Base-by-base conservation (phyloP, 2,329 filamentous ascomycete genomes). In the Hypoxylon sp. region DNA sequence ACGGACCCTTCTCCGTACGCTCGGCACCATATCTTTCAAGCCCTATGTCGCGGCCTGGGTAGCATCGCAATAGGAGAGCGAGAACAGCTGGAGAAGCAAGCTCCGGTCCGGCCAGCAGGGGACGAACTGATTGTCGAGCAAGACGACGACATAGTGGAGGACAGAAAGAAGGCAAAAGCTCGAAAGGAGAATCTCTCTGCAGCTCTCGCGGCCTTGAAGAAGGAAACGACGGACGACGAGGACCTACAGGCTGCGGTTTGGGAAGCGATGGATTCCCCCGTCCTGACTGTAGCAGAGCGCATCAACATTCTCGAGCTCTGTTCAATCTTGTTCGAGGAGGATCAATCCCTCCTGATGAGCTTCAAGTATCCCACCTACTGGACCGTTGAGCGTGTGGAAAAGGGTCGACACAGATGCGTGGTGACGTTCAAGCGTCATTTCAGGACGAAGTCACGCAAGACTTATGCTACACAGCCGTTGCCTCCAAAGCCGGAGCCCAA, bases 1-100 rank as follows among this genome's bases (percentile, higher is more conserved):
- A 87, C 83, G 1, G 86, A 89, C 69, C 77, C 79, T 18, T 89
- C 87, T 1, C 85, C 87, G 0, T 88, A 80, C 66, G 81, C 88
- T 4, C 83, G 87, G 35, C 79, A 81, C 55, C 80, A 78, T 56
- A 78, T 89, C 11, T 86, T 87, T 64, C 81, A 85, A 60, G 77
- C 81, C 6, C 80, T 89, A 59, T 82, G 80, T 38, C 76, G 78
- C 18, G 87, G 86, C 3, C 74, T 90, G 35, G 87, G 85, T 3
- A 79, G 81, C 20, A 81, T 89, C 55, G 87, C 87, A 2, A 83
- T 88, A 68, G 87, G 86, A 29, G 85, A 89, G 63, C 77, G 81
- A 56, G 74, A 71, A 46, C 68, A 73, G 45, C 50, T 65, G 7
- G 65, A 67, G 23, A 69, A 73, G 53, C 62, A 68, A 38, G 37